Conservation (phyloP, 2,329 filamentous ascomycete genomes). For the Biscogniauxia marginata region DNA sequence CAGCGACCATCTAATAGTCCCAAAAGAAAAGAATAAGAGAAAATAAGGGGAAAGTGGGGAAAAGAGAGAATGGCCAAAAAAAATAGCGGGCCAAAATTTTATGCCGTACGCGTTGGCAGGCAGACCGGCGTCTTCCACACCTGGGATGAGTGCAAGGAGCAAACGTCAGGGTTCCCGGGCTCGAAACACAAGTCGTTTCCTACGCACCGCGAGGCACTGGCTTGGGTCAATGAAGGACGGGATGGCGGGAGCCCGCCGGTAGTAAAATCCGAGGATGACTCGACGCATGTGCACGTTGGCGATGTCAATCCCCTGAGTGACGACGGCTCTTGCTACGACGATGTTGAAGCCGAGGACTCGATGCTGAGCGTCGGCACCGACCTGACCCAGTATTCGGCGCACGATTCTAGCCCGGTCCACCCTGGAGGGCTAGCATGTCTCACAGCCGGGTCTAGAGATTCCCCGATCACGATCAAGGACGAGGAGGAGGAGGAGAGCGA, state of each 20-base stretch:
- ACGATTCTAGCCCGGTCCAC: too few species aligned
- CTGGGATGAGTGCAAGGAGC: background rate
- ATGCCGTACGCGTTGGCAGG: background rate
- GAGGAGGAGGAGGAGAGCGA: background rate
- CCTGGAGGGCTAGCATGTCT: too few species aligned
- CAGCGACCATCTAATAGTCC: background rate
- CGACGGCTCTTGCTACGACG: too few species aligned
- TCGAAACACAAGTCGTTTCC: background rate
- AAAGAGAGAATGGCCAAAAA: background rate
- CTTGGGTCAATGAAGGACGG: background rate
- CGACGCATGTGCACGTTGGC: too few species aligned
- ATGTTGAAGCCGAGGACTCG: too few species aligned
- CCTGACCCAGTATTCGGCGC: too few species aligned
- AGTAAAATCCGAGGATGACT: too few species aligned
- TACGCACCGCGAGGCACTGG: background rate
- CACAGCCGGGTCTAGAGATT: too few species aligned
- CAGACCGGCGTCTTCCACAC: background rate
- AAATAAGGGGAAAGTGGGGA: too few species aligned
- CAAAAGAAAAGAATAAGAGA: too few species aligned
- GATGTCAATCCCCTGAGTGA: background rate
- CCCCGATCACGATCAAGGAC: too few species aligned
- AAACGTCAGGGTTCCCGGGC: background rate
- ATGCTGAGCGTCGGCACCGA: too few species aligned
- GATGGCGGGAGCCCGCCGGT: background rate
- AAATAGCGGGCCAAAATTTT: background rate